Percentiles rank a stretch among this genome's conserved stretches.
phyloP scores from a whole-genome alignment of 352 stramenopile species.

The Globisporangium mamillatum region DNA sequence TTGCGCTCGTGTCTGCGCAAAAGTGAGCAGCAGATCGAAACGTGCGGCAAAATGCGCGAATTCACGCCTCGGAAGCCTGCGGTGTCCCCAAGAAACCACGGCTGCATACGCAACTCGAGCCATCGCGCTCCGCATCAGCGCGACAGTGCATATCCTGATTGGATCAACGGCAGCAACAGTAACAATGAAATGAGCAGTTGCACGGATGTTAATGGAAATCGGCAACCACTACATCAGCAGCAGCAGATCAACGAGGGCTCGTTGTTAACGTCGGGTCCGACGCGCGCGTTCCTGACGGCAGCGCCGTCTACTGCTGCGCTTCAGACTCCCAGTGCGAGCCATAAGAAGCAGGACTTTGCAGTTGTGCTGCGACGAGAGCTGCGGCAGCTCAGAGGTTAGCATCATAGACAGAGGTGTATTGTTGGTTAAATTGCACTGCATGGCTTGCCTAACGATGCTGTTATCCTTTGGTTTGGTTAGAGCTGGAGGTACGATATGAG shows the following conservation, averaged over 20 bases:
- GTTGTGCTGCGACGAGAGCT: conserved; percentile 36
- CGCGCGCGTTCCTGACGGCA: conserved; percentile 9
- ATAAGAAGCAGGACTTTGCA: conserved; percentile 32
- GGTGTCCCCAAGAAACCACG: not conserved
- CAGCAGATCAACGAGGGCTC: not conserved
- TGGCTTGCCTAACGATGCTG: not conserved
- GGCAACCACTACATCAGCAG: not conserved
- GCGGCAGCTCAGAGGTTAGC: conserved; percentile 34
- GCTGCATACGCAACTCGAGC: not conserved
- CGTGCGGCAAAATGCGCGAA: conserved; percentile 47
- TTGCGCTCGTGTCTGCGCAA: conserved; percentile 37
- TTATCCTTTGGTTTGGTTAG: conserved; percentile 12
- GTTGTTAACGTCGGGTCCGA: not conserved
- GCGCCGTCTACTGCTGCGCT: conserved; percentile 3
- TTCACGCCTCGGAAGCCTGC: conserved; percentile 35
- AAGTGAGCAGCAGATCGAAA: conserved; percentile 36
- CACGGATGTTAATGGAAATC: not conserved
- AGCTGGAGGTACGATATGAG: conserved; percentile 50
- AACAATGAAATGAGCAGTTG: not conserved
- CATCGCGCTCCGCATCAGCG: not conserved
- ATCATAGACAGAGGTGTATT: not conserved
- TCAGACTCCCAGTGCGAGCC: not conserved
- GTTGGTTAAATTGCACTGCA: not conserved
- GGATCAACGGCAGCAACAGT: not conserved
- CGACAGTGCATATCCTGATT: not conserved